Percentiles rank a stretch among this genome's conserved stretches.
These are phyloP conservation scores for Wallacemonas sp. DNA, from an alignment of 208 protist species.

Conservation along the genomic window DNA sequence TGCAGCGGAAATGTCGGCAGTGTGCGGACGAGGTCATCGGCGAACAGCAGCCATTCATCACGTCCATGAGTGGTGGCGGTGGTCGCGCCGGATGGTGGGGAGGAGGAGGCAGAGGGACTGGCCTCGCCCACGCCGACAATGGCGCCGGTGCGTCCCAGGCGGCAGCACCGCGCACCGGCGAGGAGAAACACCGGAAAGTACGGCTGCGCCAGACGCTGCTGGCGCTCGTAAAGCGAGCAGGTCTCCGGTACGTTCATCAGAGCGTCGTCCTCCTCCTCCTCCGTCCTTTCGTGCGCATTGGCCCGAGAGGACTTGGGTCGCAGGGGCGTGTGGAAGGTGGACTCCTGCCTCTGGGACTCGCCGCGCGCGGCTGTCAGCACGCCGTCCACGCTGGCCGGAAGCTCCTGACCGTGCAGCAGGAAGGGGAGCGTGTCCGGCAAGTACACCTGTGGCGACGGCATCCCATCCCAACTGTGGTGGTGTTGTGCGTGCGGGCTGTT, in stretches of 20 bases:
- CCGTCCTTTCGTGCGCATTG: no score
- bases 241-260: not conserved
- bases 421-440: conserved; percentile 34
- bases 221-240: not conserved
- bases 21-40: conserved; percentile 33
- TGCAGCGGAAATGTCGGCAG: conserved; percentile 35
- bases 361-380: not conserved
- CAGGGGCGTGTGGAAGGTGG: no score
- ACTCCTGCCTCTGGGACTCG: not conserved
- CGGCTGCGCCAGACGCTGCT: conserved; percentile 7
- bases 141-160: conserved; percentile 11
- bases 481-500: not conserved
- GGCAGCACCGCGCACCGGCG: conserved; percentile 22
- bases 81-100: not conserved
- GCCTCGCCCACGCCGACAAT: conserved; percentile 23
- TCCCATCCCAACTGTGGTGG: no score
- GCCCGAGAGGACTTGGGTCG: no score
- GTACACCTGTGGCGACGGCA: conserved; percentile 12
- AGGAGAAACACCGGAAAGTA: conserved; percentile 37
- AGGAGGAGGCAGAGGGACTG: not conserved
- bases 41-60: conserved; percentile 35
- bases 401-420: conserved; percentile 26
- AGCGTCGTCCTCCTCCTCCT: not conserved
- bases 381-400: not conserved
- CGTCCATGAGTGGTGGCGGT: not conserved